phyloP scores from a whole-genome alignment of 129 eudicot species.

The Gnaphalium uliginosum region DNA sequence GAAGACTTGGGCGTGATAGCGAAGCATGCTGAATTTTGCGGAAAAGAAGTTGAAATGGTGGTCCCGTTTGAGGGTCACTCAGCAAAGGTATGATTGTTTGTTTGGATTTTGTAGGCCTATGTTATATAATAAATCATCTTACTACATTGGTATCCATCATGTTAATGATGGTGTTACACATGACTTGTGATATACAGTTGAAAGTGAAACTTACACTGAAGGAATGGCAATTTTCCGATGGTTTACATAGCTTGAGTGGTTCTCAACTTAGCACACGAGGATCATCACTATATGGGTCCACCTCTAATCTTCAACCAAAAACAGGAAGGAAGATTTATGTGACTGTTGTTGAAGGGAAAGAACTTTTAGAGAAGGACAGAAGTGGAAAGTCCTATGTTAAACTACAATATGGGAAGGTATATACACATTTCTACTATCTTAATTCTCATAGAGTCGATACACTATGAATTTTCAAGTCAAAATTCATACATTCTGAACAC shows the following conservation, averaged over 20 bases:
- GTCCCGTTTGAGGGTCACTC: slow-evolving; percentile 87
- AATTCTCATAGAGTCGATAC: background rate
- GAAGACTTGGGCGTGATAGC: slow-evolving; percentile 71
- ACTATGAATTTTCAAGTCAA: background rate
- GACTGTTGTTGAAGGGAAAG: slow-evolving; percentile 83
- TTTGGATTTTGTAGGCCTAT: background rate
- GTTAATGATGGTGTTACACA: background rate
- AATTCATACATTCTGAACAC: background rate
- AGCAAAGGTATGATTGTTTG: slow-evolving; percentile 64
- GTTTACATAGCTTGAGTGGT: slow-evolving; percentile 60
- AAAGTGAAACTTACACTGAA: slow-evolving; percentile 74
- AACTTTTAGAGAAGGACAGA: slow-evolving; percentile 68
- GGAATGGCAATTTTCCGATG: slow-evolving; percentile 97
- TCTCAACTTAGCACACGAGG: slow-evolving; percentile 48
- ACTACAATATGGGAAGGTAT: slow-evolving; percentile 95
- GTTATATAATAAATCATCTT: slow-evolving; percentile 7
- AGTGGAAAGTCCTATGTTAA: slow-evolving; percentile 72
- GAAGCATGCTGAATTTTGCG: slow-evolving; percentile 69
- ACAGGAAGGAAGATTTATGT: slow-evolving; percentile 85
- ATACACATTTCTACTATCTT: background rate
- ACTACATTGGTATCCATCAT: background rate
- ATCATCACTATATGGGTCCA: slow-evolving; percentile 47
- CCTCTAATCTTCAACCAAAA: slow-evolving; percentile 47
- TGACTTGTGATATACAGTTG: slow-evolving; percentile 51
- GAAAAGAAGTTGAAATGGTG: slow-evolving; percentile 82